Evolutionary conservation across 2,329 filamentous ascomycete species (phyloP).

Genomic region (Colletotrichum gloeosporioides): DNA sequence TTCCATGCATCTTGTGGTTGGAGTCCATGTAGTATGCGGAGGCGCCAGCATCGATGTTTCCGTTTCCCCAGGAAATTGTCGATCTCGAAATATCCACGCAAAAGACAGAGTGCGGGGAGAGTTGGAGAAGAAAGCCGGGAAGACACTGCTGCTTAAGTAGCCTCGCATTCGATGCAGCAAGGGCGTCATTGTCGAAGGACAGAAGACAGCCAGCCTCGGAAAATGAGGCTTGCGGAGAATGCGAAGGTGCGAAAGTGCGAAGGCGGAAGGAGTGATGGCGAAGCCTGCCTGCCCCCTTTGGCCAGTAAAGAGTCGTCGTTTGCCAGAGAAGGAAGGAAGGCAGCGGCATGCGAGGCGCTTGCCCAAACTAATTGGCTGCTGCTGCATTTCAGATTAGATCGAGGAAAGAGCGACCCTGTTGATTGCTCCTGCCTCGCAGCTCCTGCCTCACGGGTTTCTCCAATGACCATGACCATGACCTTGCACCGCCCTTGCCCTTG

Average conservation of each 20-base stretch:
- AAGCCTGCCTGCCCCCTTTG: background rate
- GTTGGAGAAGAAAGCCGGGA: background rate
- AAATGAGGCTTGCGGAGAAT: background rate
- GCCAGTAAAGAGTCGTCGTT: background rate
- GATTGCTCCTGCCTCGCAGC: background rate
- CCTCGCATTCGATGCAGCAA: background rate
- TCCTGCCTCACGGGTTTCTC: background rate
- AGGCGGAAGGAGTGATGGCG: background rate
- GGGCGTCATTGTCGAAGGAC: background rate
- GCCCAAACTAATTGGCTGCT: background rate
- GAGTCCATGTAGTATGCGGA: background rate
- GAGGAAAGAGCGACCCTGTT: background rate
- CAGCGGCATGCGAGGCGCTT: background rate
- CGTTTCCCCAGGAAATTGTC: background rate
- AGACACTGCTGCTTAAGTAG: background rate
- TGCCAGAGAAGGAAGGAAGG: background rate
- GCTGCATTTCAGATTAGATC: background rate
- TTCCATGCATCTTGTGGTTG: background rate
- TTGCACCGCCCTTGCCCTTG: background rate
- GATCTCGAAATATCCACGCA: background rate
- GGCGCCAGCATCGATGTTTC: background rate
- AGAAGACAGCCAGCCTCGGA: background rate
- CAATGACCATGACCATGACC: background rate
- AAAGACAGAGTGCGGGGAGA: background rate
- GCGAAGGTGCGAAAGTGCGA: slow-evolving; percentile 1